phyloP scores from a whole-genome alignment of 1,139 yeast species.

The Zygosaccharomyces sapae region DNA sequence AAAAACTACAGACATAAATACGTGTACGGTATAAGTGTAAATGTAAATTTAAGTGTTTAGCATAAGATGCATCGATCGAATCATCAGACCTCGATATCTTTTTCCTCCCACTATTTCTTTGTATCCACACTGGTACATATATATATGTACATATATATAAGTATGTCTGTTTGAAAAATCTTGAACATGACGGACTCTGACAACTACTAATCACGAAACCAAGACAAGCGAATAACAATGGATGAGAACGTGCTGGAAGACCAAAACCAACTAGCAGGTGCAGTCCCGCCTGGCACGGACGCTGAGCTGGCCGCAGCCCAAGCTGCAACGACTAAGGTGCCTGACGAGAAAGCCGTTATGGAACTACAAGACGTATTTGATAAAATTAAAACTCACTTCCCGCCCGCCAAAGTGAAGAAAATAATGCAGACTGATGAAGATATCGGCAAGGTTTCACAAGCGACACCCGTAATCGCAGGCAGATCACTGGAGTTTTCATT shows the following conservation, averaged over 20 bases:
- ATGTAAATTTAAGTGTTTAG: too few species aligned
- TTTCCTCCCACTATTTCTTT: too few species aligned
- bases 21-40: too few species aligned
- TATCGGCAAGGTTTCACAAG: conserved; percentile 97
- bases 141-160: too few species aligned
- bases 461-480: conserved; percentile 95
- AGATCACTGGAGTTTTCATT: conserved; percentile 90
- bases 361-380: conserved; percentile 28
- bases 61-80: too few species aligned
- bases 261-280: background rate
- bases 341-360: conserved; percentile 6
- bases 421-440: conserved; percentile 98
- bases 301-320: too few species aligned
- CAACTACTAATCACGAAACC: background rate
- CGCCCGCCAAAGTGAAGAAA: conserved; percentile 93
- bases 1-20: too few species aligned
- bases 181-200: background rate
- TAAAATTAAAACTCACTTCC: conserved; percentile 83
- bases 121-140: too few species aligned
- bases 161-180: background rate
- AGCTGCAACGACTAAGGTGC: background rate
- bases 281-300: background rate
- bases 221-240: background rate
- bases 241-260: conserved; percentile 6
- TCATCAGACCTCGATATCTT: too few species aligned